Percentiles rank a stretch among this genome's conserved stretches.
Evolutionary conservation across 1,284 basidiomycete genomes (phyloP).

Genomic region (Pterula multifida): DNA sequence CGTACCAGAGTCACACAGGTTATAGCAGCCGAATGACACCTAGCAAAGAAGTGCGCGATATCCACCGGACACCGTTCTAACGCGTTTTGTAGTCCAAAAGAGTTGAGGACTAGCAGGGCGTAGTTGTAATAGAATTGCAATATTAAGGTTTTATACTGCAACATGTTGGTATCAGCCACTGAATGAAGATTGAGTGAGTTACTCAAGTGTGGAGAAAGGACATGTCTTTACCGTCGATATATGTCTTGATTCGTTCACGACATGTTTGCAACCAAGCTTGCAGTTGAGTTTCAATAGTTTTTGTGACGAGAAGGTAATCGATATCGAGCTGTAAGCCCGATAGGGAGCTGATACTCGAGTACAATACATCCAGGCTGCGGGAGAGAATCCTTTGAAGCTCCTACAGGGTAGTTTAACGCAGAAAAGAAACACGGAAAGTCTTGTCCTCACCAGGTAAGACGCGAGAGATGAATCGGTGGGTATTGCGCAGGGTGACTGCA

Average conservation of each 20-base stretch:
- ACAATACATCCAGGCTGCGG: slow-evolving; percentile 81
- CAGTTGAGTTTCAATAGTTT: slow-evolving; percentile 76
- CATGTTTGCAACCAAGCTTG: slow-evolving; percentile 59
- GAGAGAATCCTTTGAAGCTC: slow-evolving; percentile 83
- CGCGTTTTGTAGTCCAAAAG: slow-evolving; percentile 91
- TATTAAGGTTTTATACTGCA: slow-evolving; percentile 39
- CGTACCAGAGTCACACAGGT: slow-evolving; percentile 58
- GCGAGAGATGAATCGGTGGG: slow-evolving; percentile 54
- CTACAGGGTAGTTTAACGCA: slow-evolving; percentile 23
- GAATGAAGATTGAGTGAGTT: slow-evolving; percentile 7
- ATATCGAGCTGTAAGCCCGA: slow-evolving; percentile 82
- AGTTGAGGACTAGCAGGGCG: slow-evolving; percentile 79
- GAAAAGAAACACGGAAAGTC: slow-evolving; percentile 1
- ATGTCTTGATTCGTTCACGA: slow-evolving; percentile 20
- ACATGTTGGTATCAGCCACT: slow-evolving; percentile 19
- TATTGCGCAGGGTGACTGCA: slow-evolving; percentile 45
- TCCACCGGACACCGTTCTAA: slow-evolving; percentile 65
- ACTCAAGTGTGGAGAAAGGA: not conserved
- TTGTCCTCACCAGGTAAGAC: slow-evolving; percentile 54
- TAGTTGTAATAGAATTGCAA: slow-evolving; percentile 77
- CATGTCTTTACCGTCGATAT: slow-evolving; percentile 10
- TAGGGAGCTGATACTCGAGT: slow-evolving; percentile 70
- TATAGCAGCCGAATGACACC: slow-evolving; percentile 70
- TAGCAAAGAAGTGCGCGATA: slow-evolving; percentile 79
- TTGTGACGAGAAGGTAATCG: slow-evolving; percentile 78